Base-by-base conservation (phyloP, 805 yeast species). In the Teunomyces pallodes region DNA sequence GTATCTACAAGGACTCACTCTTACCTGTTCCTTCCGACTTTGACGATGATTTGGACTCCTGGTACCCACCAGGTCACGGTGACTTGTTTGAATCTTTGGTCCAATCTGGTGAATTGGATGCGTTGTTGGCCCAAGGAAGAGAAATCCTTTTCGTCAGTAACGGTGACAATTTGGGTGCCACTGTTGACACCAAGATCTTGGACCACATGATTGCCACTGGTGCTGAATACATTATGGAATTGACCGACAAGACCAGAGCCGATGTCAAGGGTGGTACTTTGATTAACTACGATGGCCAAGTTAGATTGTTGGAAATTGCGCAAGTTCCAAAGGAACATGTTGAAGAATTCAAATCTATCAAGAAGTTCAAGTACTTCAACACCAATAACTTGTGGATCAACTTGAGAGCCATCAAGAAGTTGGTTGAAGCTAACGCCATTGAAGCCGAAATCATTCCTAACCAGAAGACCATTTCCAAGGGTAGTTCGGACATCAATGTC, bases 31-130 rank as follows among this genome's bases (percentile, higher is more conserved):
- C 99, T 50, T 81, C 86, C 55, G 64, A 80, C 31, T 79, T 67
- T 54, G 84, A 85, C 51, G 96, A 90, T 61, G 77, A 78, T 38
- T 78, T 87, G 58, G 92, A 89, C 61, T 77, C 87, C 49, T 94
- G 99, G 99, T 94, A 94, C 67, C 99, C 99, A 44, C 99, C 99
- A n/a, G 99, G 99, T 46, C 99, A 94, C 70, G 99, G 99, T 73
- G 99, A 94, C 73, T 75, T 94, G 68, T 94, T 91, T 58, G 99
- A 94, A 75, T 77, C 94, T 17, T 77, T 94, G 64, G 84, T 87
- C 51, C 82, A 88, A 49, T 85, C 96, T 9, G 99, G 99, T 51
- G 94, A 92, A 65, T 79, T 94, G 56, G 98, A 94, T 65, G 83
- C 86, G 52, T 80, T 94, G 55, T 77, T 94, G 54, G 89, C 85